Conservation (phyloP, 257 asterid genomes). For the Pogostemon cablin region DNA sequence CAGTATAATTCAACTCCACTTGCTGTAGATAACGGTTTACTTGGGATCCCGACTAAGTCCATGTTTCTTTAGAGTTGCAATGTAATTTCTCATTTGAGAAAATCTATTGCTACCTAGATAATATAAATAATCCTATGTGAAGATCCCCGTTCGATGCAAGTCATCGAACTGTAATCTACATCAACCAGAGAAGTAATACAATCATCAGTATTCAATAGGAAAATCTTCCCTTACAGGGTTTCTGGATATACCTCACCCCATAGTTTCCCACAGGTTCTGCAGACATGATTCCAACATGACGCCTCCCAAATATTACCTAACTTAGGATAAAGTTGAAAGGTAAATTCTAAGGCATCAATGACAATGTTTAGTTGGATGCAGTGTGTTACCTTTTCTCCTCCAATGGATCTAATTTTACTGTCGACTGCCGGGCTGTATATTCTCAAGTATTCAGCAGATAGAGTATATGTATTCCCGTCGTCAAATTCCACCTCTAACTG, state of each 20-base stretch:
- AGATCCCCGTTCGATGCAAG: constrained; percentile 87
- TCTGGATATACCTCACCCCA: constrained; percentile 74
- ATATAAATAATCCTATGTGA: constrained; percentile 82
- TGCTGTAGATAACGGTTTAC: constrained; percentile 37
- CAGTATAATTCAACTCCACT: constrained; percentile 24
- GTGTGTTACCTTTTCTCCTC: constrained; percentile 72
- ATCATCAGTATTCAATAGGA: constrained; percentile 11
- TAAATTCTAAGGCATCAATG: constrained; percentile 12
- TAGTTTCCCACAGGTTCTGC: constrained; percentile 91
- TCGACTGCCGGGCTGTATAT: constrained; percentile 83
- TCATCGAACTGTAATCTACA: constrained; percentile 78
- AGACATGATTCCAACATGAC: constrained; percentile 79
- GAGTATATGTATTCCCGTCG: constrained; percentile 49
- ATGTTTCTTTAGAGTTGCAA: constrained; percentile 66
- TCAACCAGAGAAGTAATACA: constrained; percentile 18
- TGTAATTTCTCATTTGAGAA: constrained; percentile 71
- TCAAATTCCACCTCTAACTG: constrained; percentile 80
- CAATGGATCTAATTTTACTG: constrained; percentile 71
- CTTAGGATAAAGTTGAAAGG: constrained; percentile 26
- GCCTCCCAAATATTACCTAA: constrained; percentile 86
- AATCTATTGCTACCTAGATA: constrained; percentile 81
- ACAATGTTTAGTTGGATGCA: not conserved
- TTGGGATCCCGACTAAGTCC: constrained; percentile 77
- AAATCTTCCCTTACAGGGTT: not conserved
- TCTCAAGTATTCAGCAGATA: constrained; percentile 84